Percentiles rank a stretch among this genome's conserved stretches.
phyloP scores from a whole-genome alignment of 768 basidiomycete species.

The Cubamyces sp. region DNA sequence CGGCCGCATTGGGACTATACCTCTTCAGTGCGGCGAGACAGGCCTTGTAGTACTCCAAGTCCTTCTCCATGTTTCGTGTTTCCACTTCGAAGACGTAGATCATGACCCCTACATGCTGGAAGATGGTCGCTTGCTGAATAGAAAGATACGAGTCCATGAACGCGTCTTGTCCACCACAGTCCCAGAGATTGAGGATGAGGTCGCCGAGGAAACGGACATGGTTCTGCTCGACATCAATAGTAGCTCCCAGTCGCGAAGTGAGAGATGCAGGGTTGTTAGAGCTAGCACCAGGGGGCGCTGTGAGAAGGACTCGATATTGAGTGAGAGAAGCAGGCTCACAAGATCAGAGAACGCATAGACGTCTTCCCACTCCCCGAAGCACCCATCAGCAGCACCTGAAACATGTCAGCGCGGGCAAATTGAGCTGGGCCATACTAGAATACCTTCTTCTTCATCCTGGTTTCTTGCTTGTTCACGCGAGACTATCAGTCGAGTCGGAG shows the following conservation, averaged over 20 bases:
- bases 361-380: constrained; percentile 94
- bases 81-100: constrained; percentile 99
- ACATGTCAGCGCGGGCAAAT: background rate
- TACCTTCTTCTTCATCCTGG: constrained; percentile 64
- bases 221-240: constrained; percentile 97
- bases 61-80: constrained; percentile 79
- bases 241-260: constrained; percentile 90
- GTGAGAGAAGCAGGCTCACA: constrained; percentile 59
- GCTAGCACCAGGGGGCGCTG: constrained; percentile 43
- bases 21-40: constrained; percentile 83
- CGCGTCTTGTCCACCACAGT: constrained; percentile 97
- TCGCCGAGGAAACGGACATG: constrained; percentile 97
- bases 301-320: constrained; percentile 13
- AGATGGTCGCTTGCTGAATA: constrained; percentile 90
- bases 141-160: constrained; percentile 98
- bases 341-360: constrained; percentile 98
- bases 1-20: constrained; percentile 78
- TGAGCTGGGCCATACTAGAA: constrained; percentile 1
- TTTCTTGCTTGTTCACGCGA: background rate
- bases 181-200: constrained; percentile 96
- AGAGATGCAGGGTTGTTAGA: constrained; percentile 94
- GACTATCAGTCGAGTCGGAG: background rate
- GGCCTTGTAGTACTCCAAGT: constrained; percentile 90
- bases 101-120: constrained; percentile 94
- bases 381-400: constrained; percentile 95